Percentiles rank a stretch among this genome's conserved stretches.
Conservation (phyloP, 495 filamentous ascomycete genomes). For the Aspergillus homomorphus region DNA sequence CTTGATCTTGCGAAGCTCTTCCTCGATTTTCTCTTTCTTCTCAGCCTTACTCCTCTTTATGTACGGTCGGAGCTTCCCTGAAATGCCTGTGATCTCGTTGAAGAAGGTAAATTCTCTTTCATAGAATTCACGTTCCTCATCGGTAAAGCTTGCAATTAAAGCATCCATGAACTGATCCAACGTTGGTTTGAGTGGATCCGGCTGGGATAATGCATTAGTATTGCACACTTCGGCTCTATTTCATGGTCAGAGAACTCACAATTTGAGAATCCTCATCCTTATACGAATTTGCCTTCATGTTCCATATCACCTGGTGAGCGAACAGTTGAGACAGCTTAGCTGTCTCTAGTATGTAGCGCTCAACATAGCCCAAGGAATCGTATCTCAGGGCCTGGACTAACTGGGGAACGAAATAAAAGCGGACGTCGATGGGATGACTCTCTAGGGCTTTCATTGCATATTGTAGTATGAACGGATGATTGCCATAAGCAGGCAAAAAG, state of each 20-base stretch:
- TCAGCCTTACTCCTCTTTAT: conserved; percentile 92
- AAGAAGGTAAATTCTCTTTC: conserved; percentile 97
- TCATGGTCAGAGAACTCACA: conserved; percentile 50
- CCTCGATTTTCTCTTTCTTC: conserved; percentile 99
- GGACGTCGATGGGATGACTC: conserved; percentile 88
- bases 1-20: conserved; percentile 93
- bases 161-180: conserved; percentile 85
- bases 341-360: conserved; percentile 94
- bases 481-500: conserved; percentile 89
- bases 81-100: conserved; percentile 91
- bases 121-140: conserved; percentile 78
- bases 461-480: conserved; percentile 91
- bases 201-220: conserved; percentile 54
- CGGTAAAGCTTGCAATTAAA: conserved; percentile 77
- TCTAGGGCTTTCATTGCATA: conserved; percentile 97
- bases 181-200: conserved; percentile 88
- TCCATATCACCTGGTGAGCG: conserved; percentile 99
- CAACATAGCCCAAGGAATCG: conserved; percentile 90
- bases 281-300: conserved; percentile 98
- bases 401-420: conserved; percentile 98
- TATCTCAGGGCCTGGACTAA: conserved; percentile 96
- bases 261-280: conserved; percentile 92
- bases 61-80: conserved; percentile 89
- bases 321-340: conserved; percentile 94
- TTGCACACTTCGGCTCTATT: not conserved